A percentile compares a stretch with the other conserved stretches of the same genome.
phyloP scores from a whole-genome alignment of 108 stramenopile genomes.

The Nitzschia inconspicua region DNA sequence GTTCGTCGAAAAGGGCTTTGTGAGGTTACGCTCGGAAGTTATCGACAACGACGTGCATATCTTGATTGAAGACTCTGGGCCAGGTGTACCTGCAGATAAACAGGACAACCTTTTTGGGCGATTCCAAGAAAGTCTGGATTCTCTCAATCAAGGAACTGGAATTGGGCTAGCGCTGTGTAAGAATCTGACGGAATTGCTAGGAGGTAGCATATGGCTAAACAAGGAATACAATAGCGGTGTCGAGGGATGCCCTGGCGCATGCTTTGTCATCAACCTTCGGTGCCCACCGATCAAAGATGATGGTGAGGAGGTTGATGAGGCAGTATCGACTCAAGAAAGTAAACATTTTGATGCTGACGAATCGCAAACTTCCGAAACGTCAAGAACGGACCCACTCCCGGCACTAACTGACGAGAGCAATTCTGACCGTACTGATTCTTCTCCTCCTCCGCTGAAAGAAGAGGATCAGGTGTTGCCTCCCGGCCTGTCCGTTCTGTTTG shows the following conservation, averaged over 20 bases:
- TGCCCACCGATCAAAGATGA: neutral
- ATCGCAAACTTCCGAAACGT: neutral
- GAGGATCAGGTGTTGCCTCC: too few relatives aligned
- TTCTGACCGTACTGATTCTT: neutral
- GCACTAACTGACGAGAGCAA: neutral
- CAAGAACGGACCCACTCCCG: neutral
- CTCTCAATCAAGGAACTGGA: constrained; percentile 40
- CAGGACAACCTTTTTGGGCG: constrained; percentile 21
- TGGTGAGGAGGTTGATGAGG: neutral
- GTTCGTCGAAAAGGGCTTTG: constrained; percentile 33
- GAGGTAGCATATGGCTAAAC: constrained; percentile 18
- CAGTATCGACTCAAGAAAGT: neutral
- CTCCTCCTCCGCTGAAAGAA: neutral
- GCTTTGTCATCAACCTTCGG: constrained; percentile 14
- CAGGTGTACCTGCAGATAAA: constrained; percentile 39
- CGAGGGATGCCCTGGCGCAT: constrained; percentile 24
- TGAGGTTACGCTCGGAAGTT: constrained; percentile 16
- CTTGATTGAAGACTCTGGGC: constrained; percentile 38
- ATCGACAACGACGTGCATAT: constrained; percentile 8
- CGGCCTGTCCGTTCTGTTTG: constrained; percentile 27
- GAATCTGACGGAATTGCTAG: constrained; percentile 27
- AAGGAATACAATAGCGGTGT: constrained; percentile 23
- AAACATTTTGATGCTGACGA: neutral
- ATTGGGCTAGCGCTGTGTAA: constrained; percentile 28
- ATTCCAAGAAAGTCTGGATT: constrained; percentile 38